Conservation (phyloP, 306 rosid species). For the Cucumis melo region DNA sequence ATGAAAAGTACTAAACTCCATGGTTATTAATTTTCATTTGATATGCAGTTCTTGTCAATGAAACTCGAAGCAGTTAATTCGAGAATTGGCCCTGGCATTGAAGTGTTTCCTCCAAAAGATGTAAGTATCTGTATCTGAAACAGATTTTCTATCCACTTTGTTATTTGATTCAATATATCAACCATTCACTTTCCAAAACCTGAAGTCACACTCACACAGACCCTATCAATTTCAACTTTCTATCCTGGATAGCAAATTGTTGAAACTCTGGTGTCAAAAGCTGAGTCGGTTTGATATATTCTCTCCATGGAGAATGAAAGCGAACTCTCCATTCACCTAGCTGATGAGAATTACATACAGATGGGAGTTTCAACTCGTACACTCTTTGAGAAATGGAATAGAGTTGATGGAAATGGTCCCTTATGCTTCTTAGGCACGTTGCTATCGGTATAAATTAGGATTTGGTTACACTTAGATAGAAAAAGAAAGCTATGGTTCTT, state of each 20-base stretch:
- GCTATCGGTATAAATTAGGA: background rate
- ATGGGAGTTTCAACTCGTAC: background rate
- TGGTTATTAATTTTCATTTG: background rate
- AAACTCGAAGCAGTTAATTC: slow-evolving; percentile 89
- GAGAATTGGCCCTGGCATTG: slow-evolving; percentile 49
- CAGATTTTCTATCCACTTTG: background rate
- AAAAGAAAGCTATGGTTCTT: background rate
- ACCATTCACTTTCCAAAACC: background rate
- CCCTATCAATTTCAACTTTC: background rate
- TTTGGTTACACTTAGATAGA: too few relatives aligned
- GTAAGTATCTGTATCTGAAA: slow-evolving; percentile 22
- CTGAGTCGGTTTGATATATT: background rate
- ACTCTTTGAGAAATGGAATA: background rate
- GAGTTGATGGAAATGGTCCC: background rate
- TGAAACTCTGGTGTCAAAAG: background rate
- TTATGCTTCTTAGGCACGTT: background rate
- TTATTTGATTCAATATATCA: background rate
- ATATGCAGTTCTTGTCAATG: slow-evolving; percentile 79
- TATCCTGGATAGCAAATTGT: background rate
- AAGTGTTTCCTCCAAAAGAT: slow-evolving; percentile 68
- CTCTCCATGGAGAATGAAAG: background rate
- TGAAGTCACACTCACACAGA: background rate
- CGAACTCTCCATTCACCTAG: background rate
- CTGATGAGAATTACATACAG: background rate
- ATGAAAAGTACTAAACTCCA: background rate